Evolutionary conservation across 768 basidiomycete genomes (phyloP).

Genomic region (Paxillus ammoniavirescens): DNA sequence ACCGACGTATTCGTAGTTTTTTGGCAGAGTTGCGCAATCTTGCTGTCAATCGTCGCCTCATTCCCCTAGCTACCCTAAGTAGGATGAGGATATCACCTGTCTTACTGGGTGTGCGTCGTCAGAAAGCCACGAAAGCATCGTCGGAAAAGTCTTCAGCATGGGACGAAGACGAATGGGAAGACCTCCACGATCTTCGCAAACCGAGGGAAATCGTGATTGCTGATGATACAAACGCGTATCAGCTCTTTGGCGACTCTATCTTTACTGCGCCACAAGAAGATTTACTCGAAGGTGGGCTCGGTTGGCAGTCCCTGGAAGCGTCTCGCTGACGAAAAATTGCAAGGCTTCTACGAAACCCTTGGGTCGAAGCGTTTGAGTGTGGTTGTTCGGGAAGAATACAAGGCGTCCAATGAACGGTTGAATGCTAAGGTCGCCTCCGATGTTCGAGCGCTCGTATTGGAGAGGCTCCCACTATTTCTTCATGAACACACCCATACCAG

Average conservation of each 20-base stretch:
- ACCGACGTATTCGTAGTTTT: slow-evolving; percentile 50
- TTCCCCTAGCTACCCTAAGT: slow-evolving; percentile 45
- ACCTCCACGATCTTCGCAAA: slow-evolving; percentile 66
- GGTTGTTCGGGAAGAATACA: slow-evolving; percentile 77
- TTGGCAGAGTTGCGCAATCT: slow-evolving; percentile 80
- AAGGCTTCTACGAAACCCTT: slow-evolving; percentile 73
- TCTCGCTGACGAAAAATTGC: not conserved
- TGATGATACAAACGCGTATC: slow-evolving; percentile 81
- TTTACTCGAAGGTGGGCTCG: slow-evolving; percentile 68
- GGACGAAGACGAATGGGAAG: slow-evolving; percentile 76
- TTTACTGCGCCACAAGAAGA: slow-evolving; percentile 89
- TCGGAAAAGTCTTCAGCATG: slow-evolving; percentile 27
- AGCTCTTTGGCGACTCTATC: slow-evolving; percentile 73
- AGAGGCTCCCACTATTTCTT: slow-evolving; percentile 87
- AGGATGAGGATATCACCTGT: slow-evolving; percentile 73
- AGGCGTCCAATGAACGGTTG: slow-evolving; percentile 50
- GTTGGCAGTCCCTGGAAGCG: not conserved
- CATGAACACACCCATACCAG: slow-evolving; percentile 79
- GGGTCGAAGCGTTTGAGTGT: slow-evolving; percentile 74
- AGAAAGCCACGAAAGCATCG: slow-evolving; percentile 29
- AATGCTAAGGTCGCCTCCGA: slow-evolving; percentile 48
- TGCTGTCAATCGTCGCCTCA: slow-evolving; percentile 65
- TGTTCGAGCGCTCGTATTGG: slow-evolving; percentile 63
- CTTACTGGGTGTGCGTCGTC: slow-evolving; percentile 71
- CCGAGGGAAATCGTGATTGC: slow-evolving; percentile 76